Evolutionary conservation across 805 yeast genomes (phyloP).

Genomic region (Candida awuae): DNA sequence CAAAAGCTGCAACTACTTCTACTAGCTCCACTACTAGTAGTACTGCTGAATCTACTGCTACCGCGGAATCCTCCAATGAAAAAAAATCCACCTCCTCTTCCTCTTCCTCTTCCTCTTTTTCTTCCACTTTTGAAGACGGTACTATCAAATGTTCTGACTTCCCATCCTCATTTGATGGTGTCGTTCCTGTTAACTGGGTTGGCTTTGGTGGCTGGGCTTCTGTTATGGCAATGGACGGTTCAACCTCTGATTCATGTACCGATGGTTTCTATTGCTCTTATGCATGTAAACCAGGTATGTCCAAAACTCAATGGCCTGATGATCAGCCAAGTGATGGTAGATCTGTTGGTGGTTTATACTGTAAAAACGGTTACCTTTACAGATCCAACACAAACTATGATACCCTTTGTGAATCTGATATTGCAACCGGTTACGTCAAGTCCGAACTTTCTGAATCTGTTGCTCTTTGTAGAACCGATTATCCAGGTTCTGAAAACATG

Average conservation of each 20-base stretch:
- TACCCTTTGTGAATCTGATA: constrained; percentile 61
- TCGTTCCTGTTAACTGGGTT: constrained; percentile 50
- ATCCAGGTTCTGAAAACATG: constrained; percentile 80
- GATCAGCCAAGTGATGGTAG: constrained; percentile 60
- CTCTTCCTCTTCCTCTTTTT: constrained; percentile 34
- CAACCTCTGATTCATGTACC: constrained; percentile 45
- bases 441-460: constrained; percentile 44
- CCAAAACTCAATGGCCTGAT: constrained; percentile 74
- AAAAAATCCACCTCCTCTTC: constrained; percentile 15
- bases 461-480: constrained; percentile 70
- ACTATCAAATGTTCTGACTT: constrained; percentile 56
- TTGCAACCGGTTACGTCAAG: constrained; percentile 44
- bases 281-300: constrained; percentile 74
- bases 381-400: constrained; percentile 44
- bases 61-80: constrained; percentile 11
- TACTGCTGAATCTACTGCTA: constrained; percentile 5
- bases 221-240: constrained; percentile 38
- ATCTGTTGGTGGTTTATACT: constrained; percentile 63
- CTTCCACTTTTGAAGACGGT: constrained; percentile 59
- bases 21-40: constrained; percentile 10
- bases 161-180: constrained; percentile 66
- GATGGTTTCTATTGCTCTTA: constrained; percentile 70
- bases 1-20: constrained; percentile 14
- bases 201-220: constrained; percentile 61
- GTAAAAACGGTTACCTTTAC: constrained; percentile 54